A percentile compares a stretch with the other conserved stretches of the same genome.
Conservation (phyloP, 345 rosid genomes). For the Angophora floribunda region DNA sequence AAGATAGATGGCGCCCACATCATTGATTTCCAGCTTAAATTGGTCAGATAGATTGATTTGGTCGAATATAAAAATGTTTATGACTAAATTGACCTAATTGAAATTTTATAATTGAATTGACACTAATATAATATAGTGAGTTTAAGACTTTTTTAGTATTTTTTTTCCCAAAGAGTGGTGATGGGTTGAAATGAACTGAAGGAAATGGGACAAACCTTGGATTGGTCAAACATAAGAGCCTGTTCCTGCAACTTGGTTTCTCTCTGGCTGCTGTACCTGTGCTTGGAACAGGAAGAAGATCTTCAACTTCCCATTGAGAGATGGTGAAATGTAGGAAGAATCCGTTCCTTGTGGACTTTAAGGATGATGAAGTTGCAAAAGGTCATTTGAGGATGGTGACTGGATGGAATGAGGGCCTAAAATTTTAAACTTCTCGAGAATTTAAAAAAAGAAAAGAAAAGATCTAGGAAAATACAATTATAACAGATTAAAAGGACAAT, state of each 20-base stretch:
- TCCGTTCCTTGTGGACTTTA: background rate
- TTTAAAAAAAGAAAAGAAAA: too few species aligned
- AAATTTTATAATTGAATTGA: accelerated
- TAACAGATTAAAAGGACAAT: too few species aligned
- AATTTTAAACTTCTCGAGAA: too few species aligned
- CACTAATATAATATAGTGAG: too few species aligned
- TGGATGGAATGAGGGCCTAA: too few species aligned
- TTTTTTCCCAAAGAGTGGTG: background rate
- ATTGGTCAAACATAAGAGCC: background rate
- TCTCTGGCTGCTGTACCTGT: background rate
- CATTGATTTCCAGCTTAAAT: accelerated
- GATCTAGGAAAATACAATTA: too few species aligned
- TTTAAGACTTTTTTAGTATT: too few species aligned
- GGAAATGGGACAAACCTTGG: too few species aligned
- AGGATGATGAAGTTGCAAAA: background rate
- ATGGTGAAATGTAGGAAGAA: background rate
- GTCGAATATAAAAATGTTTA: too few species aligned
- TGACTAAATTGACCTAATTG: background rate
- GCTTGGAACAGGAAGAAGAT: background rate
- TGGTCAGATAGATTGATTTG: accelerated
- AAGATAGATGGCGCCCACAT: accelerated
- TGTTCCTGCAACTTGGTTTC: background rate
- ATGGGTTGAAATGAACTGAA: background rate
- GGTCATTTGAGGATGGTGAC: too few species aligned
- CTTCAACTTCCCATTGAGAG: background rate